phyloP scores from a whole-genome alignment of 208 protist species.

The Vickermania ingenoplastis region DNA sequence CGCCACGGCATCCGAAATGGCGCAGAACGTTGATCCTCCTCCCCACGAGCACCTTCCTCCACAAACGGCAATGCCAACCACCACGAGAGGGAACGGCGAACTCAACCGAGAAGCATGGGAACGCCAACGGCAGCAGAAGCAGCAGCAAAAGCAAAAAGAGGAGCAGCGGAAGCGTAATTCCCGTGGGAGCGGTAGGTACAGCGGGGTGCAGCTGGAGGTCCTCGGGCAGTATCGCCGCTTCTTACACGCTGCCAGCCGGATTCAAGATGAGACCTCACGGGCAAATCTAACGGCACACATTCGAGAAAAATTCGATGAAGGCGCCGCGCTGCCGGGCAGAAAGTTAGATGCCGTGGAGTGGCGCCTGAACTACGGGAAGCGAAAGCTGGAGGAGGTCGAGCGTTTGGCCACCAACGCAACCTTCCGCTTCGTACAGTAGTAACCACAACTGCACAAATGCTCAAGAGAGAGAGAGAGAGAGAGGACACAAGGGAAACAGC shows the following conservation, averaged over 20 bases:
- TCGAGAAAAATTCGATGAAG: conserved; percentile 59
- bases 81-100: not conserved
- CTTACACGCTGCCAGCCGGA: conserved; percentile 38
- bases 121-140: not conserved
- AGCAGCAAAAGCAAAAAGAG: not conserved
- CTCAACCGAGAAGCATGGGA: not conserved
- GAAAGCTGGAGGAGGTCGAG: conserved; percentile 80
- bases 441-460: too few relatives aligned
- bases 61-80: not conserved
- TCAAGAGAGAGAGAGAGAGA: too few relatives aligned
- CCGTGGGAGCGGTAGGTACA: conserved; percentile 28
- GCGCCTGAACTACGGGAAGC: conserved; percentile 63
- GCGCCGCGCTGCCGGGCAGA: conserved; percentile 42
- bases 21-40: too few relatives aligned
- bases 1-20: not conserved
- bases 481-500: not conserved
- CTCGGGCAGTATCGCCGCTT: conserved; percentile 57
- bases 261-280: conserved; percentile 51
- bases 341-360: conserved; percentile 77
- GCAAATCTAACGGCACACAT: conserved; percentile 41
- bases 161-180: too few relatives aligned
- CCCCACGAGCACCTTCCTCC: not conserved
- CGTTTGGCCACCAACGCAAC: conserved; percentile 40
- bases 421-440: conserved; percentile 29
- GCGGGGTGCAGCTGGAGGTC: conserved; percentile 74